Base-by-base conservation (phyloP, 2,329 filamentous ascomycete genomes). In the Bipolaris sorokiniana region DNA sequence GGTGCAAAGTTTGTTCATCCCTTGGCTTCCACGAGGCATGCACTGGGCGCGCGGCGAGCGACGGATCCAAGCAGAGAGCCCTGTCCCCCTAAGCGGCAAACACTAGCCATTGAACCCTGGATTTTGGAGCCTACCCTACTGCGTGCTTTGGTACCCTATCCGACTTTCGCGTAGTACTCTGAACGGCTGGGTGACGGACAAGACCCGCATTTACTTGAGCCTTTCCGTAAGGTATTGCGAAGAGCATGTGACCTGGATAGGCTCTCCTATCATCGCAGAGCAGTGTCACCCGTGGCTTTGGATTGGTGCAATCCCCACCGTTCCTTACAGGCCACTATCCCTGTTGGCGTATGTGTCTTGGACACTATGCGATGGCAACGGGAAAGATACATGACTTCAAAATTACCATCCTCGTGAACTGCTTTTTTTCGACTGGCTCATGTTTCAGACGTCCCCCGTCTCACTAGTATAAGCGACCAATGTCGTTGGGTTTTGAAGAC, bases 151-250 rank as follows among this genome's bases (percentile, higher is more conserved):
- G 45, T 48, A 48, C 57, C 52, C 61, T 52, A 57, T 61, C 62
- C 58, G 58, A 55, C 55, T 50, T 38, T 57, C 58, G 60, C 55
- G 57, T 52, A 51, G 49, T 44, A 47, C 47, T 51, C 48, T 60
- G 51, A 58, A 45, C 51, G 51, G 54, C 34, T 34, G 38, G 16
- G 55, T 40, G 53, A 50, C 48, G 50, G 50, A 41, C 45, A 10
- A 42, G 51, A 28, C 59, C 66, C 62, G 55, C 60, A 56, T 41
- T 41, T 44, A 20, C 58, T 66, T 64, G 31, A 61, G 22, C 56
- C n/a, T 20, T 61, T 54, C 38, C 23, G 65, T 63, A 50, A 63
- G 37, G 54, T 64, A 63, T 62, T 61, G 67, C 67, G 67, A 69
- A 58, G 15, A n/a, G 36, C 67, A 69, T 63, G 63, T 69, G 67